These are phyloP conservation scores for Stagonosporopsis rhizophila DNA, from an alignment of 2,329 filamentous ascomycete species.

Conservation along the genomic window DNA sequence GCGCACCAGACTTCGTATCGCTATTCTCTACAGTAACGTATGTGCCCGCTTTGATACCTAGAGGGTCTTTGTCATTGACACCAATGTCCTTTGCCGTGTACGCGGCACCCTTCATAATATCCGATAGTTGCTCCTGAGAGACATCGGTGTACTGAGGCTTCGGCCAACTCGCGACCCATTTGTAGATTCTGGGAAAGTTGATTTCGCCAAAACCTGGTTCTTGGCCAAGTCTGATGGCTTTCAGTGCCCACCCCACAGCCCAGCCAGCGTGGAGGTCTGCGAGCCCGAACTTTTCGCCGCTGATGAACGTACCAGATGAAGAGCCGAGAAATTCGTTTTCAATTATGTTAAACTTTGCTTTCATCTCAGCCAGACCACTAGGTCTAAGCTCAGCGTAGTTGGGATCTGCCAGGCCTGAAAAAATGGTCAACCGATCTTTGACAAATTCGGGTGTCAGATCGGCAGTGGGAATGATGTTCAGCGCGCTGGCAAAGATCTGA, in stretches of 20 bases:
- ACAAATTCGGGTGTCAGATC: slow-evolving; percentile 9
- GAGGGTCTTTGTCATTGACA: slow-evolving; percentile 4
- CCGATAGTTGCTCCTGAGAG: background rate
- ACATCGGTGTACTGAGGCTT: slow-evolving; percentile 4
- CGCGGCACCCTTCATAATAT: background rate
- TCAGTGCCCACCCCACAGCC: slow-evolving; percentile 9
- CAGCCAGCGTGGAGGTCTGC: slow-evolving; percentile 15
- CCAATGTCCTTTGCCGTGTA: slow-evolving; percentile 8
- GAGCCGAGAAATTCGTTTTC: slow-evolving; percentile 8
- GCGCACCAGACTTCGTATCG: slow-evolving; percentile 7
- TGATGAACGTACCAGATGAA: background rate
- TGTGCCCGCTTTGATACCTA: slow-evolving; percentile 2
- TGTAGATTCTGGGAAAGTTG: slow-evolving; percentile 6
- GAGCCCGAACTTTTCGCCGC: slow-evolving; percentile 5
- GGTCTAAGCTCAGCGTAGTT: slow-evolving; percentile 5
- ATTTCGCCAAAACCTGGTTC: slow-evolving; percentile 1
- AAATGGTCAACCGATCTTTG: slow-evolving; percentile 11
- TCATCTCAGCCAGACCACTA: slow-evolving; percentile 14
- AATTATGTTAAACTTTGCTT: slow-evolving; percentile 6
- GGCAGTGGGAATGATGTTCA: slow-evolving; percentile 13
- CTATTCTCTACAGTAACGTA: slow-evolving; percentile 4
- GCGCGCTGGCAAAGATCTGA: background rate
- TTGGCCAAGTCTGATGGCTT: background rate
- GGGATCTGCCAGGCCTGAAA: background rate
- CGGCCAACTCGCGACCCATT: slow-evolving; percentile 6